Evolutionary conservation across 2,329 filamentous ascomycete species (phyloP).

Genomic region (Blumeriella jaapii): DNA sequence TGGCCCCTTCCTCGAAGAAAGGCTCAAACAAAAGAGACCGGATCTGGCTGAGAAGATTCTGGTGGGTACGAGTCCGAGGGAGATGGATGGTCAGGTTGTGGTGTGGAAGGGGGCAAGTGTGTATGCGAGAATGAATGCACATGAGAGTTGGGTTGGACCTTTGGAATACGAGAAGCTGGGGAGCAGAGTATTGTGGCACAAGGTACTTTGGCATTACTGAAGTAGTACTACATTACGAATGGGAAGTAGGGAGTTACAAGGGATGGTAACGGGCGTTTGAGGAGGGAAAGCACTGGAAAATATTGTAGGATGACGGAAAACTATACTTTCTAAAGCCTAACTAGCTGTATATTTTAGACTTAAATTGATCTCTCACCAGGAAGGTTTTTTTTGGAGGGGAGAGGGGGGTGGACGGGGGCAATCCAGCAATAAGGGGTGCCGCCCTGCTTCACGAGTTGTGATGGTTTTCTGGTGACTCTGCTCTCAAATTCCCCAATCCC

Average conservation of each 20-base stretch:
- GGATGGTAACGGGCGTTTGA: neutral
- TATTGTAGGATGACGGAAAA: too few relatives aligned
- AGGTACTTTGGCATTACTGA: constrained; percentile 36
- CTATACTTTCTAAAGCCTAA: too few relatives aligned
- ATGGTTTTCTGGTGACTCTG: too few relatives aligned
- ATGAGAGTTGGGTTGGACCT: constrained; percentile 88
- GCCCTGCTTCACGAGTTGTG: too few relatives aligned
- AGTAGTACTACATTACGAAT: neutral
- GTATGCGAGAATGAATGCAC: constrained; percentile 73
- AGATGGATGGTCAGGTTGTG: constrained; percentile 95
- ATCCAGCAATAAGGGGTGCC: too few relatives aligned
- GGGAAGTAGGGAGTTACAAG: too few relatives aligned
- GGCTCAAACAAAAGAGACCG: constrained; percentile 54
- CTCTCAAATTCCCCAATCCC: too few relatives aligned
- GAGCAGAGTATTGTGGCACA: constrained; percentile 71
- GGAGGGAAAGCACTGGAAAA: neutral
- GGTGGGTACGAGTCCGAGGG: constrained; percentile 64
- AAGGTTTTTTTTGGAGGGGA: too few relatives aligned
- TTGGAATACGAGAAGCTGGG: constrained; percentile 84
- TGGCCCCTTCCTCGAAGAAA: constrained; percentile 71
- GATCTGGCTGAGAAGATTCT: constrained; percentile 50
- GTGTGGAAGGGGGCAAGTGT: constrained; percentile 97
- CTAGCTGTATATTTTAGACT: too few relatives aligned
- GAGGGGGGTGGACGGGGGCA: too few relatives aligned
- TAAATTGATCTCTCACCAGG: too few relatives aligned